These are phyloP conservation scores for Colletotrichum sp. DNA, from an alignment of 2,329 filamentous ascomycete species.

Conservation along the genomic window DNA sequence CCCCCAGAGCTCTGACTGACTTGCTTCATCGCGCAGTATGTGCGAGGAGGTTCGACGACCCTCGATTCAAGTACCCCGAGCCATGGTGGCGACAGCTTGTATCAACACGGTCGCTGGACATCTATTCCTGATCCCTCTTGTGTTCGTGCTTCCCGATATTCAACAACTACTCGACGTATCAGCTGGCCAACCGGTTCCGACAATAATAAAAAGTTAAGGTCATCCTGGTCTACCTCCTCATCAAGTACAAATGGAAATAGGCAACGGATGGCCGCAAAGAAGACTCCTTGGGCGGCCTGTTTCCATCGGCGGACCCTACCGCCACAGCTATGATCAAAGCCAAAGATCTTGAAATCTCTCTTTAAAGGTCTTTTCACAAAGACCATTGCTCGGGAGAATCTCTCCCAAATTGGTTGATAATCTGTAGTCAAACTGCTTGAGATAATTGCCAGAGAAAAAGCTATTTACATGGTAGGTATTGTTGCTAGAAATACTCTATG, in stretches of 20 bases:
- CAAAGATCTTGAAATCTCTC: too few relatives aligned
- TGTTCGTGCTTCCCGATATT: constrained; percentile 73
- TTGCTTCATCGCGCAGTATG: constrained; percentile 54
- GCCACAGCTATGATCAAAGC: too few relatives aligned
- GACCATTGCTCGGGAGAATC: too few relatives aligned
- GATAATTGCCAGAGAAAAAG: neutral
- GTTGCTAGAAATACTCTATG: neutral
- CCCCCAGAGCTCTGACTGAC: neutral
- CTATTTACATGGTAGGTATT: neutral
- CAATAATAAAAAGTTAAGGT: constrained; percentile 57
- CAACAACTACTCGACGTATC: constrained; percentile 55
- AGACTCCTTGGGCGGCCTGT: neutral
- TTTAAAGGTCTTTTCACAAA: too few relatives aligned
- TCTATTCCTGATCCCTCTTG: constrained; percentile 70
- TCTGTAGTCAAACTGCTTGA: accelerated
- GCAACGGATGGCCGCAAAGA: neutral
- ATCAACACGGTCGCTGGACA: constrained; percentile 72
- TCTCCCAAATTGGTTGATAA: too few relatives aligned
- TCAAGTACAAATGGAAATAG: neutral
- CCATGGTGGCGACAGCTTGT: constrained; percentile 71
- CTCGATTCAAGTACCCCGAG: constrained; percentile 72
- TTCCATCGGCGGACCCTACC: neutral
- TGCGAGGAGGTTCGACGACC: constrained; percentile 74
- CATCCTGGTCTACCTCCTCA: neutral
- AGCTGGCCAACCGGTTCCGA: constrained; percentile 66